Conservation (phyloP, 2,329 filamentous ascomycete genomes). For the Aphanocladium album region DNA sequence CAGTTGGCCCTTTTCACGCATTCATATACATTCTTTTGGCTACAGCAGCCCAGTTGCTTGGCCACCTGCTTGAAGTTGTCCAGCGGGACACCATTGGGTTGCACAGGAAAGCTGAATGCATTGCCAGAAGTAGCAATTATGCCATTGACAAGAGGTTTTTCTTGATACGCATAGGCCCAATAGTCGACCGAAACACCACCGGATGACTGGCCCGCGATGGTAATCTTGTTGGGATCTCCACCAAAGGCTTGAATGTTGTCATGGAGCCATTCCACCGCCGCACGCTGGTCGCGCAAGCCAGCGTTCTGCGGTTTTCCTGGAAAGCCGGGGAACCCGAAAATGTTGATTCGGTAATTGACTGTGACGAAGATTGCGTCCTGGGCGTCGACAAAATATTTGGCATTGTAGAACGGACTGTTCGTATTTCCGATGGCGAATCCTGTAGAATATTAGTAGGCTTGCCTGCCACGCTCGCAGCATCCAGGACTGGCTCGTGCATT, state of each 20-base stretch:
- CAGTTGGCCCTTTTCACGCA: slow-evolving; percentile 35
- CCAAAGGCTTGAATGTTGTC: slow-evolving; percentile 29
- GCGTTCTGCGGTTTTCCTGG: slow-evolving; percentile 22
- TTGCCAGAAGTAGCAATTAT: slow-evolving; percentile 43
- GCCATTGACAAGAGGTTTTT: slow-evolving; percentile 44
- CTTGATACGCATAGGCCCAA: slow-evolving; percentile 43
- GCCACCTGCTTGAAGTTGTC: slow-evolving; percentile 40
- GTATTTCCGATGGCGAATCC: slow-evolving; percentile 35
- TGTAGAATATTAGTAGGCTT: slow-evolving; percentile 8
- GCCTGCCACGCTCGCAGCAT: not conserved
- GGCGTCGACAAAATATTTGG: slow-evolving; percentile 36
- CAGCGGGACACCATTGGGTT: slow-evolving; percentile 27
- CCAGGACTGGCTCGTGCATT: no score
- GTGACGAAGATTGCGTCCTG: slow-evolving; percentile 42
- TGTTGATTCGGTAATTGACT: slow-evolving; percentile 41
- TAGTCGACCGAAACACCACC: slow-evolving; percentile 37
- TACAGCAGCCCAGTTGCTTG: slow-evolving; percentile 32
- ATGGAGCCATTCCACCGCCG: slow-evolving; percentile 28
- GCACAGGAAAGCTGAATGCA: slow-evolving; percentile 40
- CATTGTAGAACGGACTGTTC: slow-evolving; percentile 35
- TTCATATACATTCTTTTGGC: slow-evolving; percentile 23
- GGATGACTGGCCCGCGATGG: slow-evolving; percentile 29
- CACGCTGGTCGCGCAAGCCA: slow-evolving; percentile 25
- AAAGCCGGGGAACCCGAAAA: slow-evolving; percentile 37
- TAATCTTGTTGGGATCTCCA: slow-evolving; percentile 26